These are phyloP conservation scores for Aegilops tauschii DNA, from an alignment of 176 grass and related monocot genomes.

Conservation along the genomic window DNA sequence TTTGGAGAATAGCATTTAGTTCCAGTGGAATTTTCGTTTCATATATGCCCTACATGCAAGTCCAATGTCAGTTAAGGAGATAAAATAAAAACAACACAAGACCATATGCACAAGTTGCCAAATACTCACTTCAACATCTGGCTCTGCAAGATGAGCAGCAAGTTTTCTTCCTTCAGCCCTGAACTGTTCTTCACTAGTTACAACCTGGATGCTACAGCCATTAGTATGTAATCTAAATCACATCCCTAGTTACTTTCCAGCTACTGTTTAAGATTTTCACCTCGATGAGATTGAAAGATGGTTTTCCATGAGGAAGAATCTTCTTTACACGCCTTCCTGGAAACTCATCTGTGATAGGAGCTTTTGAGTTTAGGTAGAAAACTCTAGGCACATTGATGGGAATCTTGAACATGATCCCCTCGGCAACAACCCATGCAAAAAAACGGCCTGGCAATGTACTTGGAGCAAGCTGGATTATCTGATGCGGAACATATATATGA, in stretches of 20 bases:
- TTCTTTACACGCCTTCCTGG: constrained; percentile 89
- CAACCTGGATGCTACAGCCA: constrained; percentile 54
- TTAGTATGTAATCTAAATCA: constrained; percentile 13
- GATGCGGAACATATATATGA: constrained; percentile 40
- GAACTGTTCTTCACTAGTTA: constrained; percentile 90
- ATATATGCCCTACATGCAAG: constrained; percentile 76
- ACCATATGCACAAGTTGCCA: constrained; percentile 15
- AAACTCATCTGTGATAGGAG: constrained; percentile 79
- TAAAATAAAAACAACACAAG: constrained; percentile 7
- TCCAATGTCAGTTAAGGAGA: constrained; percentile 15
- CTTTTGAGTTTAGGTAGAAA: constrained; percentile 90
- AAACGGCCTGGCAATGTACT: constrained; percentile 58
- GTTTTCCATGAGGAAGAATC: constrained; percentile 91
- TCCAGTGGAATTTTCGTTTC: constrained; percentile 81
- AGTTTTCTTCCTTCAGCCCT: constrained; percentile 85
- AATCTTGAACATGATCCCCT: constrained; percentile 91
- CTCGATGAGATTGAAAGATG: constrained; percentile 92
- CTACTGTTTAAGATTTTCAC: constrained; percentile 42
- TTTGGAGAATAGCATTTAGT: constrained; percentile 75
- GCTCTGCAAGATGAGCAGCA: constrained; percentile 82
- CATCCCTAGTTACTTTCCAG: constrained; percentile 16
- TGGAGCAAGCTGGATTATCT: constrained; percentile 90
- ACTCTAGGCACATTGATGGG: constrained; percentile 70
- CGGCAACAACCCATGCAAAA: constrained; percentile 89
- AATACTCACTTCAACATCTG: constrained; percentile 79